phyloP scores from a whole-genome alignment of 164 flowering plant species.

The Magnolia officinalis region DNA sequence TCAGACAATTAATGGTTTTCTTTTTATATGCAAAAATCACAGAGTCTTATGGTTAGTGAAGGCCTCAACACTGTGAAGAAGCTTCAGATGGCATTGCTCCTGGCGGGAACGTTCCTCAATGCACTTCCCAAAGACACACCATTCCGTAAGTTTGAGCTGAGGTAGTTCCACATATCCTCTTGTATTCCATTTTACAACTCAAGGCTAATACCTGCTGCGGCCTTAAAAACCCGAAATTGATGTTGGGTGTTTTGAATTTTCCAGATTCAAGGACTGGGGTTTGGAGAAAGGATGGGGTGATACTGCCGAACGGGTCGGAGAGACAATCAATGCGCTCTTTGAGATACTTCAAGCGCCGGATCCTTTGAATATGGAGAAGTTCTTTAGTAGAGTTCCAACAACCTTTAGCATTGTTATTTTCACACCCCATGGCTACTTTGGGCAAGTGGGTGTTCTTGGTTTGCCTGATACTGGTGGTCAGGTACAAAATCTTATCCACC shows the following conservation, averaged over 20 bases:
- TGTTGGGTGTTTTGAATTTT: slow-evolving; percentile 1
- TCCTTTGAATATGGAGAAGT: slow-evolving; percentile 53
- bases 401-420: slow-evolving; percentile 79
- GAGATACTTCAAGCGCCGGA: slow-evolving; percentile 89
- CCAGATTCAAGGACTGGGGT: slow-evolving; percentile 78
- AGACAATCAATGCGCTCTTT: slow-evolving; percentile 61
- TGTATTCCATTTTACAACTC: background rate
- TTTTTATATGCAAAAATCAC: slow-evolving; percentile 18
- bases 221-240: background rate
- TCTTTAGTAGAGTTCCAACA: slow-evolving; percentile 71
- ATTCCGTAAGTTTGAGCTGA: slow-evolving; percentile 54
- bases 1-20: background rate
- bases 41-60: slow-evolving; percentile 79
- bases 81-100: slow-evolving; percentile 64
- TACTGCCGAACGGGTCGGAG: slow-evolving; percentile 65
- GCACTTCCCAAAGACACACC: slow-evolving; percentile 57
- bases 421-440: slow-evolving; percentile 93
- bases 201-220: background rate
- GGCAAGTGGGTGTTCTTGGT: slow-evolving; percentile 89
- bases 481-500: slow-evolving; percentile 31
- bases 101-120: slow-evolving; percentile 53
- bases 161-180: slow-evolving; percentile 26
- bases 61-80: slow-evolving; percentile 47
- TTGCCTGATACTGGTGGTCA: slow-evolving; percentile 99
- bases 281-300: slow-evolving; percentile 99